A percentile compares a stretch with the other conserved stretches of the same genome.
phyloP scores from a whole-genome alignment of 2,329 filamentous ascomycete species.

The Hymenoscyphus fructigenus region DNA sequence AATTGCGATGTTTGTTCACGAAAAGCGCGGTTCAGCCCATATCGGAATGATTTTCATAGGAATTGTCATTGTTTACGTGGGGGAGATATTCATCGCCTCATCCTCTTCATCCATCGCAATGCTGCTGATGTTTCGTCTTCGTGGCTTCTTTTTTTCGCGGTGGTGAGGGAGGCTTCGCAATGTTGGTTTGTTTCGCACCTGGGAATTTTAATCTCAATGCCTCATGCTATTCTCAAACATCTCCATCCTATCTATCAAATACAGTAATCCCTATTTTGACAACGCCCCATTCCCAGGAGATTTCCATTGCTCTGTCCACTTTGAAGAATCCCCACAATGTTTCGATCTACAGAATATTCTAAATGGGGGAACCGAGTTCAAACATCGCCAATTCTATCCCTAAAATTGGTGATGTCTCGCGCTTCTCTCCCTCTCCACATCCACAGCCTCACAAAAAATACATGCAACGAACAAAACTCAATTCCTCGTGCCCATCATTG shows the following conservation, averaged over 20 bases:
- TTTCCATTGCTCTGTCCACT: too few species aligned
- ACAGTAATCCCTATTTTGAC: not conserved
- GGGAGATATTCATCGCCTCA: not conserved
- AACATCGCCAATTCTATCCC: too few species aligned
- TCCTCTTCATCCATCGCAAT: not conserved
- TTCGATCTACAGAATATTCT: too few species aligned
- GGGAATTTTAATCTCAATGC: not conserved
- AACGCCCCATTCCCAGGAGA: not conserved
- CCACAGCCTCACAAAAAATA: not conserved
- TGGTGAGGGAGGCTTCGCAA: not conserved
- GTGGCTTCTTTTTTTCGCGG: not conserved
- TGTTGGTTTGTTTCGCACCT: not conserved
- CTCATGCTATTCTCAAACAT: not conserved
- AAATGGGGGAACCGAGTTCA: too few species aligned
- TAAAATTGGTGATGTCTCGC: too few species aligned
- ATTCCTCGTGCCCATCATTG: too few species aligned
- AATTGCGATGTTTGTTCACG: not conserved
- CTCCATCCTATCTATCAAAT: not conserved
- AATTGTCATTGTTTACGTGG: not conserved
- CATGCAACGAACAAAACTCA: not conserved
- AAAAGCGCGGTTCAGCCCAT: not conserved
- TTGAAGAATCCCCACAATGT: too few species aligned
- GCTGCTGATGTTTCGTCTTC: not conserved
- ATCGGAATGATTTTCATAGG: not conserved
- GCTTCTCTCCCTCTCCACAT: too few species aligned